These are phyloP conservation scores for Chrysoporthe deuterocubensis DNA, from an alignment of 2,329 filamentous ascomycete genomes.

Conservation along the genomic window DNA sequence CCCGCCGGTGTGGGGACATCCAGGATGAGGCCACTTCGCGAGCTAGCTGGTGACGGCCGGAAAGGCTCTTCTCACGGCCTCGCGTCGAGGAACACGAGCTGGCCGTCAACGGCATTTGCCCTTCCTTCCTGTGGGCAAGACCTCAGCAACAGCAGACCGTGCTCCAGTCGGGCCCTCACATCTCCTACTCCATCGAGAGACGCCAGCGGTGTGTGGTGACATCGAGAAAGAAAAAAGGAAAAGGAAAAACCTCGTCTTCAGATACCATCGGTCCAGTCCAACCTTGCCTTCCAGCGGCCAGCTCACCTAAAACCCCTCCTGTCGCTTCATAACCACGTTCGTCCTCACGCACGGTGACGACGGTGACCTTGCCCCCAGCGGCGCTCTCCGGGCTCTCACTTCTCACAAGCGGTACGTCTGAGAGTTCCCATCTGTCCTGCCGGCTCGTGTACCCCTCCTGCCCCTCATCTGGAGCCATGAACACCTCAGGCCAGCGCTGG, in stretches of 20 bases:
- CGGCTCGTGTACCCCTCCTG: not conserved
- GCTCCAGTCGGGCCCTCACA: no score
- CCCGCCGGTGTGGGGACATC: not conserved
- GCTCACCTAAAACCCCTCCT: not conserved
- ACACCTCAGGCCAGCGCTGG: not conserved
- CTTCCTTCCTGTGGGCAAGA: not conserved
- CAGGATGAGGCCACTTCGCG: not conserved
- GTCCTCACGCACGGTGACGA: no score
- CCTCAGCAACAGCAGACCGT: not conserved
- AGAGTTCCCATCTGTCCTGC: not conserved
- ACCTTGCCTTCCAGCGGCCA: not conserved
- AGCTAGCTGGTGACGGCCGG: not conserved
- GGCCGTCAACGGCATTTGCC: not conserved
- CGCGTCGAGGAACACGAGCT: not conserved
- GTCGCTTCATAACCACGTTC: not conserved
- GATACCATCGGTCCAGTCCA: not conserved
- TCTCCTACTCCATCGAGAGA: not conserved
- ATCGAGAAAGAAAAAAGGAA: not conserved
- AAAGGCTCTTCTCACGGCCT: not conserved
- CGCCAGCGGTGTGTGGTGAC: no score
- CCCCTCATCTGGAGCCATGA: not conserved
- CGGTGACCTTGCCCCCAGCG: not conserved
- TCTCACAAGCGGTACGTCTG: conserved; percentile 5
- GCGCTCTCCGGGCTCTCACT: not conserved
- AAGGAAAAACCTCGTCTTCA: not conserved